Base-by-base conservation (phyloP, 352 stramenopile species). In the Phytophthora pini region DNA sequence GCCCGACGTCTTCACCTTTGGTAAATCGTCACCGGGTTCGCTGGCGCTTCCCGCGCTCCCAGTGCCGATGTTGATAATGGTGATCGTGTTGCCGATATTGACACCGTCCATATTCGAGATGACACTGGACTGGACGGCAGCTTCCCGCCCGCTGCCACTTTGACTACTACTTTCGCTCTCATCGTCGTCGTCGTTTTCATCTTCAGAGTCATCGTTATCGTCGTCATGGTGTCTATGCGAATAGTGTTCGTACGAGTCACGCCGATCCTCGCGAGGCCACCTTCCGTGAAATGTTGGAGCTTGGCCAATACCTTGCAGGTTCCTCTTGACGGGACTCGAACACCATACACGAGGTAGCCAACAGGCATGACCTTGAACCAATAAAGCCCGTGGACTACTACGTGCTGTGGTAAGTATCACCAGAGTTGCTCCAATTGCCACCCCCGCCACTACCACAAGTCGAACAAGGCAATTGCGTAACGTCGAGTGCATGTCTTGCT, bases 61-160 rank as follows among this genome's bases (percentile, higher is more conserved):
- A 9, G 58, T 70, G 27, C 54, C 54, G 22, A 80, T 64, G 56
- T 74, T 75, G 22, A 80, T 73, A 36, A 72, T 77, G 12, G 59
- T 68, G 50, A 81, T 79, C 15, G 61, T 72, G 56, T 82, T 82
- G 58, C 70, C 70, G 24, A 74, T 75, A 52, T 82, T 82, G 31
- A 76, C 53, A 24, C 69, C 70, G 29, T 59, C 68, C 44, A 76
- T 53, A 48, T 54, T 68, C 27, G 70, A 61, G 10, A 79, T 12
- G 32, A 76, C 57, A 61, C 56, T 79, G 27, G 60, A 69, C 56
- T 65, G 52, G 38, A 68, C 69, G 22, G 58, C 45, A 34, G 34
- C 39, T 34, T 65, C 55, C 20, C 12, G 31, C 15, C 36, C 48
- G 17, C 36, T 64, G 46, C 32, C 8, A 11, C 32, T 55, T 51